Evolutionary conservation across 495 filamentous ascomycete species (phyloP), one percentile per base, ranked within the genome.

Genomic region (Letharia lupina): DNA sequence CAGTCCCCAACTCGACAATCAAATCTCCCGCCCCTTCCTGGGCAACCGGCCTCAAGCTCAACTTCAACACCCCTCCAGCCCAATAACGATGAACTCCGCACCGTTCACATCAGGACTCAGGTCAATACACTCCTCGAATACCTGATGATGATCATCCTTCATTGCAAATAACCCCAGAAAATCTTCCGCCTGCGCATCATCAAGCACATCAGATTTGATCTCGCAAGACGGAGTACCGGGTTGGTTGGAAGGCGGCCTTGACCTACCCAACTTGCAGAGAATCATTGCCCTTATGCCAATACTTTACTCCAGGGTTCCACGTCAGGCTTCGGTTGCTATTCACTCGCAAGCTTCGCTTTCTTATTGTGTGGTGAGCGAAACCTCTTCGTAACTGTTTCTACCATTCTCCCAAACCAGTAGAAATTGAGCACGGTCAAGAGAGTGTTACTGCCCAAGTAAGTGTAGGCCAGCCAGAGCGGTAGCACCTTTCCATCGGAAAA

Each of bases 391-490:
- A 98, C 86, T 16, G 93, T 89, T 63, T 88, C 83, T 62, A 98
- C 89, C 93, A 98, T 98, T 82, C 91, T 92, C 67, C 85, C 85
- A 76, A 96, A 97, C 93, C 93, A 98, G 78, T 85, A 91, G 75
- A 90, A 91, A 77, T 97, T 98, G 61, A 98, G 78, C 54, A 82
- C 77, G 76, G 93, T 96, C n/a, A 98, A 79, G 9, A 87, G 79
- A 39, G 91, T 57, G 72, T 98, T 97, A 50, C 84, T 84, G 5
- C 75, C 78, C 1, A 96, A 77, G 69, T 96, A 96, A 31, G 84
- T 80, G 23, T 79, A 71, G 6, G 89, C 88, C 35, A 97, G 79
- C 92, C 93, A 96, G 0, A 82, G 28, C 0, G 89, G 89, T 7
- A 91, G 73, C 18, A 71, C 40, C 37, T 75, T 72, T 13, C 76